A percentile compares a stretch with the other conserved stretches of the same genome.
Evolutionary conservation across 139 green algal genomes (phyloP).

Genomic region (Protoeuglena noctilucae): DNA sequence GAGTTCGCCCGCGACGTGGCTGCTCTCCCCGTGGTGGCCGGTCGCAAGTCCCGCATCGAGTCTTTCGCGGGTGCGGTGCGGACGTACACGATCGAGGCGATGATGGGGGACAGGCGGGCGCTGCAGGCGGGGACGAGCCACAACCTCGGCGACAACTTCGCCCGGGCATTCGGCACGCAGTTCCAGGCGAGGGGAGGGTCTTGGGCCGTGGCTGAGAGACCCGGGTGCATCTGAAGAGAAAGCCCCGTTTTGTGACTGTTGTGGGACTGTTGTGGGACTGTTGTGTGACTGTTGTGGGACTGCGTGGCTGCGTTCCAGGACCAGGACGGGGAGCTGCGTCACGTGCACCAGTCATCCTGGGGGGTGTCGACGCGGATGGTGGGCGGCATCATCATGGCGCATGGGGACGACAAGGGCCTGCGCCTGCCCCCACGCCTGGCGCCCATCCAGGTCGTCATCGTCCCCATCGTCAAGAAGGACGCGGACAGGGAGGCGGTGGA

Average conservation of each 20-base stretch:
- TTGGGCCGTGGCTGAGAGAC: no score
- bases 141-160: slow-evolving; percentile 95
- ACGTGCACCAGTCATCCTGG: slow-evolving; percentile 86
- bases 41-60: slow-evolving; percentile 80
- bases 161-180: slow-evolving; percentile 54
- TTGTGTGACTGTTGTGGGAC: no score
- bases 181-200: no score
- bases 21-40: slow-evolving; percentile 83
- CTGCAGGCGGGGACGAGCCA: slow-evolving; percentile 90
- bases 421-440: slow-evolving; percentile 73
- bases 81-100: slow-evolving; percentile 98
- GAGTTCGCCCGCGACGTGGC: slow-evolving; percentile 54
- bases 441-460: slow-evolving; percentile 83
- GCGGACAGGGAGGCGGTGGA: slow-evolving; percentile 44
- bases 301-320: slow-evolving; percentile 26
- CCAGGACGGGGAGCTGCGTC: slow-evolving; percentile 30
- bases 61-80: slow-evolving; percentile 64
- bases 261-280: no score
- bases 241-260: no score
- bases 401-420: slow-evolving; percentile 90
- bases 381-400: slow-evolving; percentile 93
- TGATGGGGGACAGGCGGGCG: slow-evolving; percentile 88
- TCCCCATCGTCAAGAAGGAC: slow-evolving; percentile 85
- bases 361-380: slow-evolving; percentile 85
- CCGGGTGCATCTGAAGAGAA: no score